These are phyloP conservation scores for Chenopodium formosanum DNA, from an alignment of 148 eudicot species.

Conservation along the genomic window DNA sequence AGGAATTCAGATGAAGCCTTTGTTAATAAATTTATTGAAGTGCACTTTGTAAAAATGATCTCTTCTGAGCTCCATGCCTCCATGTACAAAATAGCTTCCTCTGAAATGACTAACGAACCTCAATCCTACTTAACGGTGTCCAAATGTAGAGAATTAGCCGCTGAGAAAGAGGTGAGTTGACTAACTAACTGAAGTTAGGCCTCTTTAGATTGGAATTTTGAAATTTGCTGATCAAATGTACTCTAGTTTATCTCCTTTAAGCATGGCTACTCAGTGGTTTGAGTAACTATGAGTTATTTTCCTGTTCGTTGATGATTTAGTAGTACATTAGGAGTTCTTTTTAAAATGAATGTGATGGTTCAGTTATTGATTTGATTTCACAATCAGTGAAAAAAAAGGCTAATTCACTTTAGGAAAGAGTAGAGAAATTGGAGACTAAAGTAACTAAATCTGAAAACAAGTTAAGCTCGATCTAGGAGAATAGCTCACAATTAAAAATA, in stretches of 20 bases:
- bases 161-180: not conserved
- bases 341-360: slow-evolving; percentile 22
- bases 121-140: not conserved
- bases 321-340: not conserved
- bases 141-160: not conserved
- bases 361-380: slow-evolving; percentile 26
- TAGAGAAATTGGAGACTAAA: slow-evolving; percentile 21
- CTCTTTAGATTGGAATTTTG: not conserved
- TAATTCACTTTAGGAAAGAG: slow-evolving; percentile 15
- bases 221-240: not conserved
- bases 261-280: not conserved
- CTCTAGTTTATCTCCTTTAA: not conserved
- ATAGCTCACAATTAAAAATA: not conserved
- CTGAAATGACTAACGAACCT: not conserved
- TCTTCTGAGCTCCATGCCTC: not conserved
- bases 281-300: not conserved
- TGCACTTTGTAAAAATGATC: not conserved
- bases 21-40: not conserved
- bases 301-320: not conserved
- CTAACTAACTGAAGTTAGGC: not conserved
- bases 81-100: not conserved
- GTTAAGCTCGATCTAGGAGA: slow-evolving; percentile 1
- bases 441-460: slow-evolving; percentile 21
- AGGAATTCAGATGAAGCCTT: not conserved
- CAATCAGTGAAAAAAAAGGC: slow-evolving; percentile 15